phyloP scores from a whole-genome alignment of 2,329 filamentous ascomycete genomes.

The Phialemonium atrogriseum region DNA sequence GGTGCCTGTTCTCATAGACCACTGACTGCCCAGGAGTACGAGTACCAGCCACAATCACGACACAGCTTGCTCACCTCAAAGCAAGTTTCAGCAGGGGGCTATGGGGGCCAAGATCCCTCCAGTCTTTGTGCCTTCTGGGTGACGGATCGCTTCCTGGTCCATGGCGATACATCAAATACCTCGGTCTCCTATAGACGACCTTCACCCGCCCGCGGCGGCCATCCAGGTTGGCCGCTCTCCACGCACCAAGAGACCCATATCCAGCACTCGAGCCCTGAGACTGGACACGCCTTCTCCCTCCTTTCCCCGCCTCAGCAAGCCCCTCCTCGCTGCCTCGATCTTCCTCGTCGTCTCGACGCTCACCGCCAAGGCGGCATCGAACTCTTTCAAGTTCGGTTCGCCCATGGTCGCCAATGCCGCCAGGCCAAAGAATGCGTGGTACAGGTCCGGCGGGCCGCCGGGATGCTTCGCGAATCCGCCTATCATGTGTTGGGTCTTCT shows the following conservation, averaged over 20 bases:
- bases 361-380: conserved; percentile 72
- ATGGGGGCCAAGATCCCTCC: too few species aligned
- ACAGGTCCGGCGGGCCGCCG: conserved; percentile 64
- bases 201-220: not conserved
- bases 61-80: too few species aligned
- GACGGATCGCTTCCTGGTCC: too few species aligned
- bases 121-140: too few species aligned
- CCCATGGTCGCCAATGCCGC: conserved; percentile 68
- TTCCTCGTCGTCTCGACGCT: conserved; percentile 49
- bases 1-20: too few species aligned
- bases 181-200: too few species aligned
- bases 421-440: conserved; percentile 84
- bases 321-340: conserved; percentile 37
- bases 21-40: too few species aligned
- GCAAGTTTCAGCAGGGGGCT: too few species aligned
- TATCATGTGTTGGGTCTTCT: conserved; percentile 78
- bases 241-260: not conserved
- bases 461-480: conserved; percentile 73
- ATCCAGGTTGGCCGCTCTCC: conserved; percentile 2
- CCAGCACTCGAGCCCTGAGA: not conserved
- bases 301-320: conserved; percentile 19
- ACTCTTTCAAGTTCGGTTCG: conserved; percentile 57
- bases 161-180: too few species aligned
- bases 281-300: not conserved
- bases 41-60: too few species aligned